A percentile compares a stretch with the other conserved stretches of the same genome.
These are phyloP conservation scores for Pichia paraexigua DNA, from an alignment of 805 yeast genomes.

Conservation along the genomic window DNA sequence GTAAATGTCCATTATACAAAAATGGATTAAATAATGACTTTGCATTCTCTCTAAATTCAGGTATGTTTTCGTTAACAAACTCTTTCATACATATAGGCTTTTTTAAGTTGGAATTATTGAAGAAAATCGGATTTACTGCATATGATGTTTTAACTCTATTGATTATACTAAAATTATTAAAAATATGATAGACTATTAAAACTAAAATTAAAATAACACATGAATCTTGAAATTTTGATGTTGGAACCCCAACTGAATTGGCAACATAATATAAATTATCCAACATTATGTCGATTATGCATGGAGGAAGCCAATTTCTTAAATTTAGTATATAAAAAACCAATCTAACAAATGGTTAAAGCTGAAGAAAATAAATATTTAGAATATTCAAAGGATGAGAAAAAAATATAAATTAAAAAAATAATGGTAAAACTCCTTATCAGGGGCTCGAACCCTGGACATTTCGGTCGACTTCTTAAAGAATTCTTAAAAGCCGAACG, in stretches of 20 bases:
- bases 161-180: conserved; percentile 8
- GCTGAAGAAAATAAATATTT: too few relatives aligned
- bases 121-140: conserved; percentile 8
- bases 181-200: background rate
- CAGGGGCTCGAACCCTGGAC: conserved; percentile 61
- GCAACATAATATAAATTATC: background rate
- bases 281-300: background rate
- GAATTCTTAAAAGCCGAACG: conserved; percentile 52
- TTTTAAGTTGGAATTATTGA: background rate
- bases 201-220: conserved; percentile 8
- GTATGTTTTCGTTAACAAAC: conserved; percentile 22
- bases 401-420: background rate
- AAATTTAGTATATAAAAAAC: too few relatives aligned
- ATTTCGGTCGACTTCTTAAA: conserved; percentile 39
- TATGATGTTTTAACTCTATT: conserved; percentile 11
- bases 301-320: too few relatives aligned
- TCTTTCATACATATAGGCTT: conserved; percentile 14
- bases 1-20: conserved; percentile 65
- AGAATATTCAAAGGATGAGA: too few relatives aligned
- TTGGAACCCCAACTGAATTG: conserved; percentile 1
- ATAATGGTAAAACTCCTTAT: conserved; percentile 32
- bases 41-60: conserved; percentile 40
- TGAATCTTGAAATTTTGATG: conserved; percentile 2
- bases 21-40: conserved; percentile 54
- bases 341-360: too few relatives aligned